Base-by-base conservation (phyloP, 2,329 filamentous ascomycete species). In the Fusarium caatingaense region DNA sequence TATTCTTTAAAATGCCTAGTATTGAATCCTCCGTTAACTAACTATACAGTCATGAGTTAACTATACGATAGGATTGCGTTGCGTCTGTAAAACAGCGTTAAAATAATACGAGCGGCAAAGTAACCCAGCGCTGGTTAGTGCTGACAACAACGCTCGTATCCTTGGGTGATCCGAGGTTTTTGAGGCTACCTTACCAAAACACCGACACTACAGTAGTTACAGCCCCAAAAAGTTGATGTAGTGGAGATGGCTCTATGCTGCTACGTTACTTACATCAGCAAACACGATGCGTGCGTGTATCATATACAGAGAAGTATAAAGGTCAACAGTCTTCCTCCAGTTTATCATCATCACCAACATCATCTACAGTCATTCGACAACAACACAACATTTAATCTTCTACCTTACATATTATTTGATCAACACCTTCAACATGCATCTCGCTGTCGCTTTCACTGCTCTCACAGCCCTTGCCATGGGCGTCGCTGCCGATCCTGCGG, bases 391-490 rank as follows among this genome's bases (percentile, higher is more conserved):
- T 12, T n/a, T 27, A 11, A 28, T 25, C 15, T 13, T 6, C 11
- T 10, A 8, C 8, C 9, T 32, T 16, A 12, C 16, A 21, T 28
- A 20, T 27, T 21, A 28, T 32, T 7, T 9, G 15, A 37, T 37
- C 18, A 18, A 15, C 8, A 34, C n/a, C 15, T 20, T 9, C 25
- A 66, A 46, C 2, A 66, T 67, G 63, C 63, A 50, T 25, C 62
- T 66, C 41, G 27, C 49, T 21, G 51, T 25, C 28, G 25, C 44
- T 12, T 16, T 66, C 32, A 50, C 64, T 2, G 23, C 56, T 28
- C 23, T 60, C 23, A 27, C 63, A 16, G 45, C 56, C 20, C 12
- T 66, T 12, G 40, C 49, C 25, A 51, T 67, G 49, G 56, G 64
- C 20, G 49, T 28, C 18, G 57, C 30, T 20, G 64, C 63, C 12